Percentiles rank a stretch among this genome's conserved stretches.
Evolutionary conservation across 305 asterid species (phyloP).

Genomic region (Ilex paraguariensis): DNA sequence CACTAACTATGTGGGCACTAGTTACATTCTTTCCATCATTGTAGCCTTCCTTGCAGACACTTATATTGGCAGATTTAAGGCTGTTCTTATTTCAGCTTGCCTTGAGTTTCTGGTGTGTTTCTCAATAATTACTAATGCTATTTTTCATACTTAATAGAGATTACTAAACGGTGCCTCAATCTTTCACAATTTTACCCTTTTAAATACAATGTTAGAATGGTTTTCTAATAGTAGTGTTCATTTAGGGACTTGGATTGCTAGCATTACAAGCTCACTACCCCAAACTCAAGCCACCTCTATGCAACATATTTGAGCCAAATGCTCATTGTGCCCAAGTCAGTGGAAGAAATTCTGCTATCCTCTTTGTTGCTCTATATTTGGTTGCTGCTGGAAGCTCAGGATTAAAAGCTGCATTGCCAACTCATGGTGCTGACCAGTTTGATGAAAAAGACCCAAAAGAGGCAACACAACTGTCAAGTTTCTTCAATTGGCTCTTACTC

Average conservation of each 20-base stretch:
- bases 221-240: not conserved
- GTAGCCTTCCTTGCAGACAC: slow-evolving; percentile 65
- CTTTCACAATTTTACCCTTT: too few relatives aligned
- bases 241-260: slow-evolving; percentile 62
- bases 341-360: slow-evolving; percentile 45
- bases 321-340: slow-evolving; percentile 30
- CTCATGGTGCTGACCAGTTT: slow-evolving; percentile 84
- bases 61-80: slow-evolving; percentile 54
- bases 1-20: slow-evolving; percentile 55
- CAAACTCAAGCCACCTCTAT: slow-evolving; percentile 45
- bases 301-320: slow-evolving; percentile 49
- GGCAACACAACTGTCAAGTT: slow-evolving; percentile 49
- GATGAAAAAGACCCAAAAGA: slow-evolving; percentile 61
- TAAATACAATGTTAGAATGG: not conserved
- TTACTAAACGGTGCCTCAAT: too few relatives aligned
- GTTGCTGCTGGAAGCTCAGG: slow-evolving; percentile 67
- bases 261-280: slow-evolving; percentile 64
- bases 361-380: slow-evolving; percentile 54
- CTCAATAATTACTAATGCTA: not conserved
- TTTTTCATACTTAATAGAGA: not conserved
- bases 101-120: slow-evolving; percentile 48
- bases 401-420: slow-evolving; percentile 61
- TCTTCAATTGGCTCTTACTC: slow-evolving; percentile 63
- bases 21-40: slow-evolving; percentile 53
- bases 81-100: slow-evolving; percentile 35